Evolutionary conservation across 345 rosid species (phyloP), one percentile per base, ranked within the genome.

Genomic region (Pistacia vera): DNA sequence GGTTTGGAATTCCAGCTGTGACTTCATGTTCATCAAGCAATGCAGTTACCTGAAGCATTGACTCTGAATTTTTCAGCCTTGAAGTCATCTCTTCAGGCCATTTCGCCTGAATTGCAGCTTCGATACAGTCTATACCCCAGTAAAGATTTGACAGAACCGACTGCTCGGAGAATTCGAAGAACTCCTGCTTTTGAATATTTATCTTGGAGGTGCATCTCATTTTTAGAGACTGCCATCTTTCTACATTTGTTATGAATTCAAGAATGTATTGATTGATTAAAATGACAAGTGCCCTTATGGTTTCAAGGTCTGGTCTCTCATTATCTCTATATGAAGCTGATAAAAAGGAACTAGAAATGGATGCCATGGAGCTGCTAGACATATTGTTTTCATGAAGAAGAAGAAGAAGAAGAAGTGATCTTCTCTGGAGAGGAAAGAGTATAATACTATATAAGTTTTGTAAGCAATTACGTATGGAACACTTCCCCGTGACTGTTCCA

Each of bases 21-120:
- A 68, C 71, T 71, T 88, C 97, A 52, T 84, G 85, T 69, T 91
- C 97, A 8, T 90, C 94, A 69, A 93, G 92, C 85, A 93, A 87
- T 18, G 98, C 98, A 1, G 98, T 98, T 25, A 87, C 89, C 82
- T 95, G 98, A 66, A 93, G 97, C 95, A 89, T 80, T 75, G 77
- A 81, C 88, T 95, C 98, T 2, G 95, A 82, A 66, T 88, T 88
- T 63, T 67, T 77, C 13, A 92, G 70, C 72, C 63, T 65, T 44
- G 70, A 59, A 11, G 72, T 46, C 52, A 76, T 84, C 78, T 88
- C 88, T 57, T 83, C 89, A 0, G 83, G 73, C 38, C 56, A 70
- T 48, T 81, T 80, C 1, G 82, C 83, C 22, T 76, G 83, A 54
- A 89, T 75, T 25, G 91, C 95, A 11, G 85, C 81, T 82, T 89